phyloP scores from a whole-genome alignment of 2,329 filamentous ascomycete species.

The Ciborinia camelliae region DNA sequence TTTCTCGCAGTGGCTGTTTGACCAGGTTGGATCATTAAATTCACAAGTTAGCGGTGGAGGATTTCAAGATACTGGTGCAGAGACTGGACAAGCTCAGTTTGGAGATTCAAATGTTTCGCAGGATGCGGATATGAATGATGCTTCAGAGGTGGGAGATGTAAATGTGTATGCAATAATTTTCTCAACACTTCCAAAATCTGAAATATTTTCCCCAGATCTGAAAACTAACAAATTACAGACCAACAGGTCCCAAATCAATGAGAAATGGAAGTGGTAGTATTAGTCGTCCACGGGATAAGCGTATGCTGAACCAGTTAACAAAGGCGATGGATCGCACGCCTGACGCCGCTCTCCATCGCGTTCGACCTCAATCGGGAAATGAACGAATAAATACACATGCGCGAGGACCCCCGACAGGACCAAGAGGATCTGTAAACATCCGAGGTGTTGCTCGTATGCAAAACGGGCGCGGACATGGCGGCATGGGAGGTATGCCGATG shows the following conservation, averaged over 20 bases:
- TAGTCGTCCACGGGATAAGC: constrained; percentile 64
- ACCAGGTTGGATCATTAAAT: constrained; percentile 70
- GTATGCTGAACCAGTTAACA: constrained; percentile 80
- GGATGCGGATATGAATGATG: constrained; percentile 72
- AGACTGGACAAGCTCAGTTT: constrained; percentile 51
- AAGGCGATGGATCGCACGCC: constrained; percentile 75
- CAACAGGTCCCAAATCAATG: constrained; percentile 94
- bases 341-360: constrained; percentile 76
- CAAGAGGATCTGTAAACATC: constrained; percentile 49
- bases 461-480: constrained; percentile 48
- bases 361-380: constrained; percentile 66
- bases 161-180: constrained; percentile 52
- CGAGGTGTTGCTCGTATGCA: constrained; percentile 37
- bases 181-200: background rate
- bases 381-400: constrained; percentile 79
- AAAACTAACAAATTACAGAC: constrained; percentile 56
- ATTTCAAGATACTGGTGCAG: constrained; percentile 13
- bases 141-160: constrained; percentile 44
- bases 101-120: constrained; percentile 49
- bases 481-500: constrained; percentile 43
- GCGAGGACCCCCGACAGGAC: constrained; percentile 69
- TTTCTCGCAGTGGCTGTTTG: constrained; percentile 92
- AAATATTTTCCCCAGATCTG: constrained; percentile 13
- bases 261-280: constrained; percentile 57
- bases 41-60: constrained; percentile 54